These are phyloP conservation scores for Luzula sylvatica DNA, from an alignment of 176 grass and related monocot species.

Conservation along the genomic window DNA sequence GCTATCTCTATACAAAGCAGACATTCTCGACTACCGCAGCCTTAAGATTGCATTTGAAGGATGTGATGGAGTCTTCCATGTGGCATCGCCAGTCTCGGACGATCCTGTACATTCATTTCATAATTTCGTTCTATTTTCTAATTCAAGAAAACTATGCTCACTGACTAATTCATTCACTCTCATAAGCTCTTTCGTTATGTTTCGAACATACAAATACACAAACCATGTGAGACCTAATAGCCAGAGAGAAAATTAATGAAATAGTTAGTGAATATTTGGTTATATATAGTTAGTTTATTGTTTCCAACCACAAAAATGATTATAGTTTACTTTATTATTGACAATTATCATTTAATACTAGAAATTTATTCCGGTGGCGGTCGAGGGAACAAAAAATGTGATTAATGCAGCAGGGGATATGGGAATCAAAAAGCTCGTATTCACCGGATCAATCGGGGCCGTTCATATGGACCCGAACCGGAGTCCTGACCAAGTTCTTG, in stretches of 20 bases:
- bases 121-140: too few relatives aligned
- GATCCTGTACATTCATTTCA: conserved; percentile 10
- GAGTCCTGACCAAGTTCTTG: conserved; percentile 33
- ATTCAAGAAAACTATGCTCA: too few relatives aligned
- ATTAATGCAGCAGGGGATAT: conserved; percentile 28
- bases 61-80: conserved; percentile 46
- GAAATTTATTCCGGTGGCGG: conserved; percentile 25
- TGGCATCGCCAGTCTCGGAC: conserved; percentile 35
- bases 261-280: too few relatives aligned
- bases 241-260: too few relatives aligned
- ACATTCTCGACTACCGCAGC: conserved; percentile 19
- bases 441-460: conserved; percentile 43
- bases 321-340: background rate
- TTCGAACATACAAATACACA: too few relatives aligned
- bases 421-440: conserved; percentile 13
- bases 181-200: too few relatives aligned
- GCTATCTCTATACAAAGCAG: conserved; percentile 34
- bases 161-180: too few relatives aligned
- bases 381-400: conserved; percentile 34
- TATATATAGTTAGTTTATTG: too few relatives aligned
- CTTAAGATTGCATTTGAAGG: conserved; percentile 26
- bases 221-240: too few relatives aligned
- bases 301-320: background rate
- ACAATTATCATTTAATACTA: too few relatives aligned
- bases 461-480: conserved; percentile 60